These are phyloP conservation scores for Dioscorea zingiberensis DNA, from an alignment of 106 monocot species.

Conservation along the genomic window DNA sequence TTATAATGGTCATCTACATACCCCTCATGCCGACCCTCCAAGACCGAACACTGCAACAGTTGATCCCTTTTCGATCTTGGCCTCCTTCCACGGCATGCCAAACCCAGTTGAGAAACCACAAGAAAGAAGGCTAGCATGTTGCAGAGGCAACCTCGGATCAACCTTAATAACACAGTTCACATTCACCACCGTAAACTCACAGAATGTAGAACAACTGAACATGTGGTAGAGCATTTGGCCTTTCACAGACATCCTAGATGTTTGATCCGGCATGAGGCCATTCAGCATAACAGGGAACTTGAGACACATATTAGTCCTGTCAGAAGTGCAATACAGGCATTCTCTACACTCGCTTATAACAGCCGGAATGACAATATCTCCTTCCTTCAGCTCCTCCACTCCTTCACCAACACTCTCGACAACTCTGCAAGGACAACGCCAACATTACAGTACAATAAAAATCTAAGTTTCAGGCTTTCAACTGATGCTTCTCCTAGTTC, in stretches of 20 bases:
- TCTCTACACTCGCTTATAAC: conserved; percentile 2
- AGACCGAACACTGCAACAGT: conserved; percentile 12
- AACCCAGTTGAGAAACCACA: conserved; percentile 17
- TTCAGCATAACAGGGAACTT: neutral
- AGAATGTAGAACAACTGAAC: conserved; percentile 6
- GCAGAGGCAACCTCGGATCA: conserved; percentile 1
- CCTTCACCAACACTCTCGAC: conserved; percentile 15
- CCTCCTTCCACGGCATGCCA: conserved; percentile 10
- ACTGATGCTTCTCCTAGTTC: too few species aligned
- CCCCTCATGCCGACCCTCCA: conserved; percentile 4
- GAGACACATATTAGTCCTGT: conserved; percentile 5
- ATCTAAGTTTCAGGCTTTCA: too few species aligned
- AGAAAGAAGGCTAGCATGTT: conserved; percentile 11
- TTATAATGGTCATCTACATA: neutral
- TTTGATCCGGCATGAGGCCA: conserved; percentile 5
- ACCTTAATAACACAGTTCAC: conserved; percentile 4
- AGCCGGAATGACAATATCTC: conserved; percentile 4
- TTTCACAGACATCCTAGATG: conserved; percentile 8
- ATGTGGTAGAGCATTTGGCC: conserved; percentile 7
- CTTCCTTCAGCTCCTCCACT: conserved; percentile 5
- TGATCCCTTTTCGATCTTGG: conserved; percentile 8
- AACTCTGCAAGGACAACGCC: neutral
- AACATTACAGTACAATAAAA: too few species aligned
- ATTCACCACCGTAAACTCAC: conserved; percentile 10
- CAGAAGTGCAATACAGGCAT: conserved; percentile 1